phyloP scores from a whole-genome alignment of 306 rosid species.

The Quercus wislizeni region DNA sequence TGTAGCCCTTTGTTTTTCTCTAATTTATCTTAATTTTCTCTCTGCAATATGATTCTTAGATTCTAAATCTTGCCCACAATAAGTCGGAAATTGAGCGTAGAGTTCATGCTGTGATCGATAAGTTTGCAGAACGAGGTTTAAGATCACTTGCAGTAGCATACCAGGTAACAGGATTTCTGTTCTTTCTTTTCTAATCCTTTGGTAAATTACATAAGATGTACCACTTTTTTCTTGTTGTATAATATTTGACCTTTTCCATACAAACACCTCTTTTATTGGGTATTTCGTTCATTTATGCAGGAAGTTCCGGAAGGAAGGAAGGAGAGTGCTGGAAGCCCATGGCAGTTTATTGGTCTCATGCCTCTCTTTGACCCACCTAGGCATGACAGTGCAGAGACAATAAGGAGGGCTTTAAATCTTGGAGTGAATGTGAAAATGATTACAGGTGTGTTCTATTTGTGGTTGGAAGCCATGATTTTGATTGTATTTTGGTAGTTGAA shows the following conservation, averaged over 20 bases:
- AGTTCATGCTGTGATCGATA: conserved; percentile 91
- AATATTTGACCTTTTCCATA: neutral
- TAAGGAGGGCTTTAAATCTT: conserved; percentile 89
- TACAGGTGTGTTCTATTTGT: conserved; percentile 54
- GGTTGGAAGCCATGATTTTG: conserved; percentile 17
- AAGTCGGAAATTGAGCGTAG: conserved; percentile 81
- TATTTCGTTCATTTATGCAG: conserved; percentile 40
- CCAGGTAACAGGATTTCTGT: conserved; percentile 54
- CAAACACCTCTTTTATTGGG: conserved; percentile 1
- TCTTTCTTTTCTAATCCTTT: neutral
- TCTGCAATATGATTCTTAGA: conserved; percentile 46
- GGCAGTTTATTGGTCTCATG: conserved; percentile 94
- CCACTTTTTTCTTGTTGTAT: neutral
- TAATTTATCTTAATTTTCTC: conserved; percentile 21
- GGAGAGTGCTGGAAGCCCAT: conserved; percentile 90
- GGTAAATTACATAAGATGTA: neutral
- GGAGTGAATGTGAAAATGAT: conserved; percentile 99
- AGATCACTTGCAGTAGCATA: conserved; percentile 97
- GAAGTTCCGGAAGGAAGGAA: conserved; percentile 94
- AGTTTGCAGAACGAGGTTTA: conserved; percentile 94
- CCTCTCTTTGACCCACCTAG: conserved; percentile 98
- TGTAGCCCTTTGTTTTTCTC: neutral
- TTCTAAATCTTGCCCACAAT: conserved; percentile 87
- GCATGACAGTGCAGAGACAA: conserved; percentile 99
- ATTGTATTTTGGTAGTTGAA: conserved; percentile 14